Base-by-base conservation (phyloP, 805 yeast genomes). In the Kurtzmaniella fragi region DNA sequence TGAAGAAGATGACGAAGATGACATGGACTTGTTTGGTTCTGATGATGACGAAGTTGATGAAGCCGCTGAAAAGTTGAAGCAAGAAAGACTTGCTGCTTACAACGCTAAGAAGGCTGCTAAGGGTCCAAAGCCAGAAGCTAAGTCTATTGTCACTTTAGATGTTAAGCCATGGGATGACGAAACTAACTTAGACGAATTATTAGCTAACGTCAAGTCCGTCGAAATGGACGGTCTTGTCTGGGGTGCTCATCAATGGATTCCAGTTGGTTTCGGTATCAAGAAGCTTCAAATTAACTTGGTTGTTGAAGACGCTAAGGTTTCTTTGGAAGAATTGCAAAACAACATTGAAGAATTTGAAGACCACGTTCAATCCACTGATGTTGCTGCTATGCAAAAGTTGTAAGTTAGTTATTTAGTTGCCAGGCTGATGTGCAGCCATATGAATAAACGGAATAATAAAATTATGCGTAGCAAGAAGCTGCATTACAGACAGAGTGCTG, bases 101-200 rank as follows among this genome's bases (percentile, higher is more conserved):
- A 85, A 87, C 63, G 96, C 95, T 62, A 89, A 84, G 82, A 93
- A 93, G 84, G 96, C 96, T 54, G 82, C 91, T 56, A 85, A 85
- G 77, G 95, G 95, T 67, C 88, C 98, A 61, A 89, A 89, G 81
- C 89, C 98, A 61, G 96, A 96, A 71, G 97, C 99, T 64, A 93
- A 93, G 80, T 87, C 97, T 47, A 75, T 89, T 55, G 96, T 93
- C 62, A 91, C 99, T 62, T 64, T 93, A 59, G 99, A 93, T 59
- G 95, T 93, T 59, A 93, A 93, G 83, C 98, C 97, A 75, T 93
- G 99, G 99, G 99, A 93, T 73, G 99, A 93, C 64, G 98, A 93
- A 80, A 93, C 99, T 57, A 83, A 91, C 66, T 78, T 93, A 66
- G 95, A 93, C 48, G 83, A 82, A 70, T 65, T 93, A 74, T 70